Base-by-base conservation (phyloP, 192 early-diverging fungal species). In the Phlyctochytrium bullatum region DNA sequence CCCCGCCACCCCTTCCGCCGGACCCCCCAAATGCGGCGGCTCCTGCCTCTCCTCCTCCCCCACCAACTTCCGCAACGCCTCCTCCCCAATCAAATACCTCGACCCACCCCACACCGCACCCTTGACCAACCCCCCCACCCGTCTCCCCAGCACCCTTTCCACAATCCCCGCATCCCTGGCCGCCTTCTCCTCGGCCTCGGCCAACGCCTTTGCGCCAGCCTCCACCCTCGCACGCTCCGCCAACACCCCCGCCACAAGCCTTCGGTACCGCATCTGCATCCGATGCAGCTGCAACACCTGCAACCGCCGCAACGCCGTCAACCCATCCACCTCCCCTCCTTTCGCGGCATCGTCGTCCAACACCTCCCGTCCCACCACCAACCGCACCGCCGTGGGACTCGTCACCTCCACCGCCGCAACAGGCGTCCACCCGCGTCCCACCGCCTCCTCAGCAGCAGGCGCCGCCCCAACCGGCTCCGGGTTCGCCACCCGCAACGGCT, bases 61-160 rank as follows among this genome's bases (percentile, higher is more conserved):
- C 20, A 75, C 53, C 2, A 75, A 28, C 24, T 65, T 68, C 27
- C 64, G 50, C 1, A 69, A 67, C 2, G 64, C 72, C 62, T 75
- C 63, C 59, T 75, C 63, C 30, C 73, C 73, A n/a, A 75, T 47
- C 29, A 72, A 51, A 36, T 68, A 71, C 0, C 57, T 72, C 35
- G 63, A 35, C 6, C 40, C 40, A 14, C 40, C 40, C 40, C 6
- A 6, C 6, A 47, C 10, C 40, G 20, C 40, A 14, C 40, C 40
- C 40, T 14, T 20, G 20, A 47, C 10, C 40, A 47, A 47, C 10
- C 40, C 20, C 40, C 40, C 40, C 6, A 47, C 40, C 6, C 6
- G 10, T 20, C 40, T 47, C 40, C 40, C 40, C 6, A 47, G 10
- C 40, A 47, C 40, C 40, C 20, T 6, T 20, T 20, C 20, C 40